Conservation (phyloP, 768 basidiomycete species). For the Lentinus brumalis region DNA sequence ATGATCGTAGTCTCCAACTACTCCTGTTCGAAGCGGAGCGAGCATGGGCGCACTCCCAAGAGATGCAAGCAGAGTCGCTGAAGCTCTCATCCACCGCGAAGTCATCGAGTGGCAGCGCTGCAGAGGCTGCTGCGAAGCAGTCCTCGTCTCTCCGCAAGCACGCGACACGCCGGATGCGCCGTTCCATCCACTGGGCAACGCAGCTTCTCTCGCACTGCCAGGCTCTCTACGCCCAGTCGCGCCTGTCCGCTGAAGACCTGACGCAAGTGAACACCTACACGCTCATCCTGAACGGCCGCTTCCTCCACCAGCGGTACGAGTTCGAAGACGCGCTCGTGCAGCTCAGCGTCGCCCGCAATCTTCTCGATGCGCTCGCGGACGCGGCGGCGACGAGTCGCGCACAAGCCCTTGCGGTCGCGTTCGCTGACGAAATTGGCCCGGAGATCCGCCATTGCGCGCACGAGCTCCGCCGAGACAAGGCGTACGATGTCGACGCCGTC, state of each 20-base stretch:
- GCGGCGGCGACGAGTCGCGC: slow-evolving; percentile 74
- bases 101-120: slow-evolving; percentile 19
- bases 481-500: slow-evolving; percentile 82
- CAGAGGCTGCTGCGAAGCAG: slow-evolving; percentile 34
- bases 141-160: slow-evolving; percentile 66
- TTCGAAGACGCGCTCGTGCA: slow-evolving; percentile 77
- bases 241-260: slow-evolving; percentile 58
- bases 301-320: slow-evolving; percentile 74
- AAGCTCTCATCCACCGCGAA: slow-evolving; percentile 45
- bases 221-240: slow-evolving; percentile 52
- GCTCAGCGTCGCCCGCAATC: slow-evolving; percentile 72
- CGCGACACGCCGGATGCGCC: slow-evolving; percentile 78
- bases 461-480: slow-evolving; percentile 73
- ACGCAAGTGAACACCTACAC: slow-evolving; percentile 79
- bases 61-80: slow-evolving; percentile 57
- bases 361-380: slow-evolving; percentile 69
- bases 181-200: slow-evolving; percentile 77
- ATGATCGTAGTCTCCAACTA: slow-evolving; percentile 64
- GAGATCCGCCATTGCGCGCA: slow-evolving; percentile 94
- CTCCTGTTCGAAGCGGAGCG: slow-evolving; percentile 90
- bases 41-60: slow-evolving; percentile 89
- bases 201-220: slow-evolving; percentile 77
- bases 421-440: slow-evolving; percentile 86
- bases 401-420: slow-evolving; percentile 83
- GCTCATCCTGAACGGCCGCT: slow-evolving; percentile 79